phyloP scores from a whole-genome alignment of 2,329 filamentous ascomycete genomes.

The Apiospora saccharicola region DNA sequence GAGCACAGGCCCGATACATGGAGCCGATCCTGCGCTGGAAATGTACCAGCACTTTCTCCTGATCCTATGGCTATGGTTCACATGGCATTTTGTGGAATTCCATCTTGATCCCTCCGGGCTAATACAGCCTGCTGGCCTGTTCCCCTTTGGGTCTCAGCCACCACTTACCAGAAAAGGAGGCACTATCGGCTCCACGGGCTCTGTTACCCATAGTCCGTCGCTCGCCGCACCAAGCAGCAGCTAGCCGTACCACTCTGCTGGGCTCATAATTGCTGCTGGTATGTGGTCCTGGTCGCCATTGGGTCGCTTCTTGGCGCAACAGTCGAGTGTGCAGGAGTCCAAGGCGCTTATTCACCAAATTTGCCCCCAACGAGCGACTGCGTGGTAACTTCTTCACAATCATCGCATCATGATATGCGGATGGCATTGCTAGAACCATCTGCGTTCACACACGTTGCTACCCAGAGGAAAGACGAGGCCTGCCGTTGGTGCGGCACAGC shows the following conservation, averaged over 20 bases:
- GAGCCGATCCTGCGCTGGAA: not conserved
- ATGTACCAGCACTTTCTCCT: not conserved
- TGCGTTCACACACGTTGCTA: not conserved
- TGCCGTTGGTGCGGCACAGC: not conserved
- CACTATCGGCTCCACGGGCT: constrained; percentile 15
- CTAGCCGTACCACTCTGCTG: constrained; percentile 14
- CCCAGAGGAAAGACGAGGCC: not conserved
- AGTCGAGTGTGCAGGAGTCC: not conserved
- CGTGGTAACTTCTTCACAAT: not conserved
- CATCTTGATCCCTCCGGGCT: not conserved
- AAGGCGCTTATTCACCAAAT: not conserved
- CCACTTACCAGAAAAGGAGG: not conserved
- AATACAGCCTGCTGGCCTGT: not conserved
- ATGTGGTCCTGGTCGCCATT: not conserved
- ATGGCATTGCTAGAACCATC: not conserved
- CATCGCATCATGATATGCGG: not conserved
- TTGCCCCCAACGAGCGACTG: not conserved
- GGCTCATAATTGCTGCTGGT: not conserved
- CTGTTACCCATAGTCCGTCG: not conserved
- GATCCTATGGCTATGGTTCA: not conserved
- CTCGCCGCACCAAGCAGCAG: not conserved
- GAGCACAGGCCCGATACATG: constrained; percentile 14
- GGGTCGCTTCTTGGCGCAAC: constrained; percentile 15
- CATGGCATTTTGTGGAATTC: not conserved
- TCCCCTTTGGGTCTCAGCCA: not conserved